Evolutionary conservation across 495 filamentous ascomycete species (phyloP).

Genomic region (Chaetomidium leptoderma): DNA sequence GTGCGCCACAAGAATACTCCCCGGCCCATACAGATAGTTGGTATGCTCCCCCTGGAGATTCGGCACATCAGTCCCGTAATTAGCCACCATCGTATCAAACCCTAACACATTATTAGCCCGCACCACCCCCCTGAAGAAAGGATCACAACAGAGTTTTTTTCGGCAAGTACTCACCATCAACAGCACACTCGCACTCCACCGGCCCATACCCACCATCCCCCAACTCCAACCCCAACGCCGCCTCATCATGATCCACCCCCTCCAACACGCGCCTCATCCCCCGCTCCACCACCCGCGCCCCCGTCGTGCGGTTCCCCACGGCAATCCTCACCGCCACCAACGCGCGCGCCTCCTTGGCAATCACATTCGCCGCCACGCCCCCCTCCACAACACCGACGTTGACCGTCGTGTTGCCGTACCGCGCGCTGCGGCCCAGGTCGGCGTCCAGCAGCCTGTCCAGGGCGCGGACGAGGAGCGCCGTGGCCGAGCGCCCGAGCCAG

Average conservation of each 20-base stretch:
- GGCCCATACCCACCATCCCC: constrained; percentile 60
- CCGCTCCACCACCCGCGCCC: constrained; percentile 46
- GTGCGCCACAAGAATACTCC: constrained; percentile 85
- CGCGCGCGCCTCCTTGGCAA: constrained; percentile 67
- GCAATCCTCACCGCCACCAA: constrained; percentile 69
- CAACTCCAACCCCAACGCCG: constrained; percentile 58
- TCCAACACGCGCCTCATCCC: constrained; percentile 57
- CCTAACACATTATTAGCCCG: constrained; percentile 34
- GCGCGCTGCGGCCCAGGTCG: constrained; percentile 65
- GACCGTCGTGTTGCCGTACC: constrained; percentile 80
- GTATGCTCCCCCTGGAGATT: constrained; percentile 68
- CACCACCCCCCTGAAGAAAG: no score
- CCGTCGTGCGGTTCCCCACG: constrained; percentile 57
- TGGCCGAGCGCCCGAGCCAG: constrained; percentile 74
- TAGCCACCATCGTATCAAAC: constrained; percentile 73
- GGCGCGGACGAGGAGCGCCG: constrained; percentile 65
- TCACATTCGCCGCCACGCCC: constrained; percentile 85
- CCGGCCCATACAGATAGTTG: constrained; percentile 84
- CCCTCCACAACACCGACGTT: constrained; percentile 77
- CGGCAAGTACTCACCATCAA: constrained; percentile 53
- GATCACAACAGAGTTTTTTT: no score
- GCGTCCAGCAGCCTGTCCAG: constrained; percentile 58
- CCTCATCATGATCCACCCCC: constrained; percentile 49
- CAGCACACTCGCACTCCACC: constrained; percentile 71
- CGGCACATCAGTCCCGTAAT: constrained; percentile 91